A percentile compares a stretch with the other conserved stretches of the same genome.
These are phyloP conservation scores for Yamadazyma scolyti DNA, from an alignment of 805 yeast species.

Conservation along the genomic window DNA sequence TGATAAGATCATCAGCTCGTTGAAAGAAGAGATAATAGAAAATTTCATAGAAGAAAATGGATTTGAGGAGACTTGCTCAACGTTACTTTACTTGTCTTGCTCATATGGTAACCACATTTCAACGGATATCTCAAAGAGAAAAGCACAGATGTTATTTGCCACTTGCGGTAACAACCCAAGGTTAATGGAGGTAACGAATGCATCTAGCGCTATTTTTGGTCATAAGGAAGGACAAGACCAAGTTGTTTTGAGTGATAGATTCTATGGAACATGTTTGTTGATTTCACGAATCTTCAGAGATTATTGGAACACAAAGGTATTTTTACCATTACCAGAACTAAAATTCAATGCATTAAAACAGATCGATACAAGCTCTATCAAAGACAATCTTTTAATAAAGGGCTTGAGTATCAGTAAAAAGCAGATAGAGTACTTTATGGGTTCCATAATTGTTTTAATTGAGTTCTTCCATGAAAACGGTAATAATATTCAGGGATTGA, in stretches of 20 bases:
- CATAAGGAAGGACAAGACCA: slow-evolving; percentile 46
- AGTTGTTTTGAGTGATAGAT: slow-evolving; percentile 87
- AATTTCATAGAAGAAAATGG: slow-evolving; percentile 79
- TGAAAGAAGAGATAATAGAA: slow-evolving; percentile 63
- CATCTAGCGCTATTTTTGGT: slow-evolving; percentile 4
- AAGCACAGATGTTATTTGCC: slow-evolving; percentile 49
- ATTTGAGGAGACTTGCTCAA: slow-evolving; percentile 83
- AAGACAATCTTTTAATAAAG: slow-evolving; percentile 40
- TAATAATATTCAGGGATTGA: slow-evolving; percentile 55
- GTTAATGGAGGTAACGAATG: slow-evolving; percentile 14
- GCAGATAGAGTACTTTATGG: slow-evolving; percentile 65
- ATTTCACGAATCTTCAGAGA: slow-evolving; percentile 75
- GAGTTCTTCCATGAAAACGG: slow-evolving; percentile 69
- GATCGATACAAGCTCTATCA: slow-evolving; percentile 33
- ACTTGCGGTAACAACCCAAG: slow-evolving; percentile 54
- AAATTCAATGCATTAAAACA: slow-evolving; percentile 34
- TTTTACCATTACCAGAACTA: slow-evolving; percentile 44
- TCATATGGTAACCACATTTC: slow-evolving; percentile 56
- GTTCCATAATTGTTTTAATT: slow-evolving; percentile 64
- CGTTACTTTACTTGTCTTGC: slow-evolving; percentile 81
- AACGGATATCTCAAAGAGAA: slow-evolving; percentile 40
- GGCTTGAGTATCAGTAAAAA: slow-evolving; percentile 44
- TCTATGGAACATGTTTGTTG: slow-evolving; percentile 80
- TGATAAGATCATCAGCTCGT: slow-evolving; percentile 66
- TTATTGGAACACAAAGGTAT: slow-evolving; percentile 73